Evolutionary conservation across 1,284 basidiomycete species (phyloP).

Genomic region (Trichosporon sp.): DNA sequence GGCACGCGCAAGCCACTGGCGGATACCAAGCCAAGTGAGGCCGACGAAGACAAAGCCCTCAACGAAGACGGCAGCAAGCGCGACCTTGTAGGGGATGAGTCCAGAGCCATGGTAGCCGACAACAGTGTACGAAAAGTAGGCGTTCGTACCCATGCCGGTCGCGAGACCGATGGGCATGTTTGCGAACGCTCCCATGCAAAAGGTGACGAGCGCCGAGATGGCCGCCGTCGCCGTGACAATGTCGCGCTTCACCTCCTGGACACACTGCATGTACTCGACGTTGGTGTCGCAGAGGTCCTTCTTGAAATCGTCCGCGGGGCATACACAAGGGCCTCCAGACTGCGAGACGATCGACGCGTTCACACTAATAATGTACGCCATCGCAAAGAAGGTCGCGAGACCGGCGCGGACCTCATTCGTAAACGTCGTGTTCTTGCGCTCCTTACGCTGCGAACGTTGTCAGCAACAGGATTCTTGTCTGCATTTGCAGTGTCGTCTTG

Average conservation of each 20-base stretch:
- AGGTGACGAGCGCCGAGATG: slow-evolving; percentile 64
- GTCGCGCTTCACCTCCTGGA: slow-evolving; percentile 63
- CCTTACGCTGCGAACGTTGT: slow-evolving; percentile 51
- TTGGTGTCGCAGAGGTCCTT: slow-evolving; percentile 53
- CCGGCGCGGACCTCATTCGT: slow-evolving; percentile 76
- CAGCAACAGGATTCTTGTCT: not conserved
- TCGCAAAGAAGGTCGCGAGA: slow-evolving; percentile 68
- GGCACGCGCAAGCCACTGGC: slow-evolving; percentile 81
- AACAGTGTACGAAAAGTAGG: slow-evolving; percentile 84
- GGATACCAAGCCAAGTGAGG: slow-evolving; percentile 74
- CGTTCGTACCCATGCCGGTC: slow-evolving; percentile 72
- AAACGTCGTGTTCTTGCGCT: slow-evolving; percentile 70
- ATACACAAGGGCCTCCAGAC: slow-evolving; percentile 76
- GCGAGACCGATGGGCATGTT: slow-evolving; percentile 47
- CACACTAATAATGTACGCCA: slow-evolving; percentile 44
- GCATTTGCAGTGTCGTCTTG: not conserved
- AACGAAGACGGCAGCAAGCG: slow-evolving; percentile 79
- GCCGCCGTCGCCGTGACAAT: slow-evolving; percentile 61
- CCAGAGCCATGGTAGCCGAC: slow-evolving; percentile 71
- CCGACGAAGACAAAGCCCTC: slow-evolving; percentile 83
- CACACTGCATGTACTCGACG: slow-evolving; percentile 59
- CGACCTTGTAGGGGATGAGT: slow-evolving; percentile 69
- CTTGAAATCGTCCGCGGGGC: slow-evolving; percentile 47
- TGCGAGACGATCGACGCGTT: slow-evolving; percentile 61
- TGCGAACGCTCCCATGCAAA: slow-evolving; percentile 38